These are phyloP conservation scores for Exophiala sp. DNA, from an alignment of 2,329 filamentous ascomycete genomes.

Conservation along the genomic window DNA sequence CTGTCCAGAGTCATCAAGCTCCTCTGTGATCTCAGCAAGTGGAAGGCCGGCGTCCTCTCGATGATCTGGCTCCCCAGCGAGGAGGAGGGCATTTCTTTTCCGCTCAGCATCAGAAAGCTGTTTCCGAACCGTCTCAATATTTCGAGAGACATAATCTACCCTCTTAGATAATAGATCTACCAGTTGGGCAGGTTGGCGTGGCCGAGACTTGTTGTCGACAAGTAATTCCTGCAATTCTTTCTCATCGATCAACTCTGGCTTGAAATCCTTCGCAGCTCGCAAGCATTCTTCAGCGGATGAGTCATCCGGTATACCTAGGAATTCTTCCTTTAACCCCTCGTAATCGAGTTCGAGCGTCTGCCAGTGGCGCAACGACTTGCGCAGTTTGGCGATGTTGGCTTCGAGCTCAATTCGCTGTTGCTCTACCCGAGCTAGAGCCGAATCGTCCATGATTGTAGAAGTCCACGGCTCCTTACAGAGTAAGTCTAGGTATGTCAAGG, in stretches of 20 bases:
- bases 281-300: conserved; percentile 52
- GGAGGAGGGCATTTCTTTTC: conserved; percentile 59
- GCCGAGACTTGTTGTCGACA: conserved; percentile 40
- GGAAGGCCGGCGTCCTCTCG: conserved; percentile 65
- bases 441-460: conserved; percentile 32
- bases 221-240: conserved; percentile 53
- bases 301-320: conserved; percentile 51
- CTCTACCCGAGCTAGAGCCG: conserved; percentile 63
- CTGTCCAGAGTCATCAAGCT: conserved; percentile 85
- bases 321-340: conserved; percentile 77
- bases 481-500: not conserved
- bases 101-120: conserved; percentile 64
- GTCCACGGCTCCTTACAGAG: not conserved
- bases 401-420: conserved; percentile 69
- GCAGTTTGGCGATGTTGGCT: conserved; percentile 65
- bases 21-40: conserved; percentile 84
- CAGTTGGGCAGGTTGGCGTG: conserved; percentile 53
- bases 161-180: conserved; percentile 63
- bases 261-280: conserved; percentile 40
- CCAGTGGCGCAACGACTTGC: conserved; percentile 77
- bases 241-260: conserved; percentile 40
- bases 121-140: conserved; percentile 67
- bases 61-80: conserved; percentile 55
- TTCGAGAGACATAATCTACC: conserved; percentile 83
- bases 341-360: conserved; percentile 88